Conservation (phyloP, 192 early-diverging fungal genomes). For the Neocallimastix lanati region DNA sequence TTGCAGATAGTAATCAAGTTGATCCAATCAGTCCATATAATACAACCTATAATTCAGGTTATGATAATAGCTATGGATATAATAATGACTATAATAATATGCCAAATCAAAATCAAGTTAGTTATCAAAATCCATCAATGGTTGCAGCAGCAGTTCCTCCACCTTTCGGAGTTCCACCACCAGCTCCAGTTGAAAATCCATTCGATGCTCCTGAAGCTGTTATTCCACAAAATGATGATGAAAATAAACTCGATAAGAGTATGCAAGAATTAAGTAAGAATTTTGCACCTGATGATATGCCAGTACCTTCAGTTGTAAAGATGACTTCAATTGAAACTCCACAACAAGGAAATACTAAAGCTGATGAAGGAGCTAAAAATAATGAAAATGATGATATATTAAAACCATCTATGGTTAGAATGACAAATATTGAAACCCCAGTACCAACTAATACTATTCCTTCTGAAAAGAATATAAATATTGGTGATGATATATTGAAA, state of each 20-base stretch:
- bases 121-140: too few species aligned
- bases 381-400: neutral
- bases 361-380: neutral
- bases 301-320: neutral
- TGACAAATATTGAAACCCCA: neutral
- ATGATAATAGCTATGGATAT: neutral
- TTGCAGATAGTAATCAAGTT: neutral
- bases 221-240: neutral
- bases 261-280: neutral
- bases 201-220: neutral
- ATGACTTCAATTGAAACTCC: neutral
- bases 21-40: neutral
- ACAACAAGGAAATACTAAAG: neutral
- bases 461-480: neutral
- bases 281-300: neutral
- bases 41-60: neutral
- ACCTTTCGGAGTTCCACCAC: neutral
- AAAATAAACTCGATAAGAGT: neutral
- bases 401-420: neutral
- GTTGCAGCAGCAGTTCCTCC: too few species aligned
- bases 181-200: too few species aligned
- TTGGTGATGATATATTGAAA: neutral
- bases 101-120: neutral
- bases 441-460: neutral
- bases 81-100: too few species aligned